phyloP scores from a whole-genome alignment of 345 rosid species.

The Microcos paniculata region DNA sequence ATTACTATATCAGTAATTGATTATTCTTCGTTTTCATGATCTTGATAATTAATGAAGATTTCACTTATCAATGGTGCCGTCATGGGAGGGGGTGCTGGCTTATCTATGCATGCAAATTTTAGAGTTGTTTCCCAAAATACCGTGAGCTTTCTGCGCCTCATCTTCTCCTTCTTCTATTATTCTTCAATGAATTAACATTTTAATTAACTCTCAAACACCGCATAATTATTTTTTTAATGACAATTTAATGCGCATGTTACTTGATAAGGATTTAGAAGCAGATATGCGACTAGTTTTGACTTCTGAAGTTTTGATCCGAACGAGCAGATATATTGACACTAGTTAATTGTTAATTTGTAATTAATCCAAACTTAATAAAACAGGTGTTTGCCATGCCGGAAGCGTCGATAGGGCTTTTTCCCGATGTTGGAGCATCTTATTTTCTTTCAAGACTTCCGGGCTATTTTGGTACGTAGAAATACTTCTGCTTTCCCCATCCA shows the following conservation, averaged over 20 bases:
- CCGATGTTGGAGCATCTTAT: conserved; percentile 76
- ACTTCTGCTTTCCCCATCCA: background rate
- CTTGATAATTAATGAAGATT: conserved; percentile 42
- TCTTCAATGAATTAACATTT: too few species aligned
- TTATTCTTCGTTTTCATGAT: too few species aligned
- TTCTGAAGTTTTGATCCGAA: too few species aligned
- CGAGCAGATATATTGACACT: background rate
- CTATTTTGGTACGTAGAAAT: conserved; percentile 60
- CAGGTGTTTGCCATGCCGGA: conserved; percentile 90
- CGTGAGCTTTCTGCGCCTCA: too few species aligned
- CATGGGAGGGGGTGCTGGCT: conserved; percentile 88
- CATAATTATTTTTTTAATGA: too few species aligned
- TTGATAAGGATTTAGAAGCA: too few species aligned
- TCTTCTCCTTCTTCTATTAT: too few species aligned
- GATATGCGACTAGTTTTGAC: too few species aligned
- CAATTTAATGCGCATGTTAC: too few species aligned
- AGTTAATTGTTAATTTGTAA: background rate
- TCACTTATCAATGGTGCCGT: conserved; percentile 73
- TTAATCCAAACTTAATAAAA: background rate
- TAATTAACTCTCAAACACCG: too few species aligned
- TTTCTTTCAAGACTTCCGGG: conserved; percentile 81
- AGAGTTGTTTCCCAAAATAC: conserved; percentile 46
- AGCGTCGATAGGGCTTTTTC: conserved; percentile 75
- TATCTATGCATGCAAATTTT: conserved; percentile 63
- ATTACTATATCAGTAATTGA: too few species aligned